Percentiles rank a stretch among this genome's conserved stretches.
phyloP scores from a whole-genome alignment of 352 stramenopile genomes.

The Pythium grandisporangium region DNA sequence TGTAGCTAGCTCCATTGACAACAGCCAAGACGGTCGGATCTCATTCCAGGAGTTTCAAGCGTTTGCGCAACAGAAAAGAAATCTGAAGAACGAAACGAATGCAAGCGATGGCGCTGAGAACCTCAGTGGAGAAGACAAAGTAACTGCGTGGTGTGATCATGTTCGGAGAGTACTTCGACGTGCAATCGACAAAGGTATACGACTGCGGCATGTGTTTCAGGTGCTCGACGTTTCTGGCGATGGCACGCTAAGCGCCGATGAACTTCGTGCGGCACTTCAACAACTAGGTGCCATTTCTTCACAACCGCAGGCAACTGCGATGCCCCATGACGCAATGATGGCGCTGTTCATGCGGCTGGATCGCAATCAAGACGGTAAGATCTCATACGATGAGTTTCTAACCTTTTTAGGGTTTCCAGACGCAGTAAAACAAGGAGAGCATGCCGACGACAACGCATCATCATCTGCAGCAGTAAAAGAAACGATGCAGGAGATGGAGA shows the following conservation, averaged over 20 bases:
- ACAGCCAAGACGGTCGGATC: conserved; percentile 35
- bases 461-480: conserved; percentile 33
- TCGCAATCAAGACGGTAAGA: conserved; percentile 36
- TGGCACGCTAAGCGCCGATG: conserved; percentile 39
- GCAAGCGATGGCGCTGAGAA: no score
- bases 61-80: conserved; percentile 16
- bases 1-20: conserved; percentile 23
- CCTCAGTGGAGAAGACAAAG: conserved; percentile 8
- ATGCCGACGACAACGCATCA: conserved; percentile 29
- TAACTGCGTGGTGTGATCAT: conserved; percentile 26
- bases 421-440: no score
- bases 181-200: conserved; percentile 45
- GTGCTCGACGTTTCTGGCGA: conserved; percentile 53
- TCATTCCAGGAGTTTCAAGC: conserved; percentile 30
- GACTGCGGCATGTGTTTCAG: conserved; percentile 53
- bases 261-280: conserved; percentile 39
- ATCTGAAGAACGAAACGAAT: no score
- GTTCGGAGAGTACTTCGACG: conserved; percentile 40
- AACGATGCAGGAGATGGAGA: conserved; percentile 34
- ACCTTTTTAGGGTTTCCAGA: conserved; percentile 37
- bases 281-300: conserved; percentile 35
- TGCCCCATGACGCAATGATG: conserved; percentile 22
- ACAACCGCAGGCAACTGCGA: conserved; percentile 7
- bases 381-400: conserved; percentile 82
- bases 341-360: conserved; percentile 45